Percentiles rank a stretch among this genome's conserved stretches.
These are phyloP conservation scores for Coemansia sp. DNA, from an alignment of 192 early-diverging fungal species.

Conservation along the genomic window DNA sequence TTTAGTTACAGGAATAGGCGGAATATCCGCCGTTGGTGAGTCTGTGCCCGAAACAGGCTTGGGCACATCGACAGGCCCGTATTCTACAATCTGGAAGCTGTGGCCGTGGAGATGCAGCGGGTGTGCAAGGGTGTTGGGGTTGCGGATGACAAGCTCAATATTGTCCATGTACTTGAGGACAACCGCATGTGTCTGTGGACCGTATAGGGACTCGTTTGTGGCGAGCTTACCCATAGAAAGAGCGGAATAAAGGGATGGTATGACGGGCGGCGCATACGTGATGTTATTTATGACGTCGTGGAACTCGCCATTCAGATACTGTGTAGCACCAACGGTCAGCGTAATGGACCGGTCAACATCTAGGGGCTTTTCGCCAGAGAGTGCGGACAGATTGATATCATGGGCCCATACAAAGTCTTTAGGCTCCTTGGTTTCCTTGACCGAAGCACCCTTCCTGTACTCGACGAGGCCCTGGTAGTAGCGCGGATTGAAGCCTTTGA, in stretches of 20 bases:
- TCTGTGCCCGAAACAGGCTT: slow-evolving; percentile 12
- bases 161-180: slow-evolving; percentile 59
- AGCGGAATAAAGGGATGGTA: slow-evolving; percentile 64
- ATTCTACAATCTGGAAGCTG: slow-evolving; percentile 65
- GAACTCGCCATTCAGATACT: slow-evolving; percentile 62
- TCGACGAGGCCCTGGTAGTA: slow-evolving; percentile 55
- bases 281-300: slow-evolving; percentile 72
- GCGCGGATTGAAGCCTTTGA: slow-evolving; percentile 43
- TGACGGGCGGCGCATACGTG: slow-evolving; percentile 57
- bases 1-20: slow-evolving; percentile 15
- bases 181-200: slow-evolving; percentile 55
- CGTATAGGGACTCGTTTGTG: slow-evolving; percentile 57
- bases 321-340: slow-evolving; percentile 53
- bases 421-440: slow-evolving; percentile 37
- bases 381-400: slow-evolving; percentile 48
- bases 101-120: slow-evolving; percentile 83
- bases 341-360: slow-evolving; percentile 44
- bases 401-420: slow-evolving; percentile 23
- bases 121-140: slow-evolving; percentile 64
- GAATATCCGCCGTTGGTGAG: slow-evolving; percentile 12
- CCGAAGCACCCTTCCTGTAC: slow-evolving; percentile 56
- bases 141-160: slow-evolving; percentile 68
- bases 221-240: slow-evolving; percentile 56
- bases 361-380: slow-evolving; percentile 51
- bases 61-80: slow-evolving; percentile 2